phyloP scores from a whole-genome alignment of 306 rosid genomes.

The Echinosophora koreensis region DNA sequence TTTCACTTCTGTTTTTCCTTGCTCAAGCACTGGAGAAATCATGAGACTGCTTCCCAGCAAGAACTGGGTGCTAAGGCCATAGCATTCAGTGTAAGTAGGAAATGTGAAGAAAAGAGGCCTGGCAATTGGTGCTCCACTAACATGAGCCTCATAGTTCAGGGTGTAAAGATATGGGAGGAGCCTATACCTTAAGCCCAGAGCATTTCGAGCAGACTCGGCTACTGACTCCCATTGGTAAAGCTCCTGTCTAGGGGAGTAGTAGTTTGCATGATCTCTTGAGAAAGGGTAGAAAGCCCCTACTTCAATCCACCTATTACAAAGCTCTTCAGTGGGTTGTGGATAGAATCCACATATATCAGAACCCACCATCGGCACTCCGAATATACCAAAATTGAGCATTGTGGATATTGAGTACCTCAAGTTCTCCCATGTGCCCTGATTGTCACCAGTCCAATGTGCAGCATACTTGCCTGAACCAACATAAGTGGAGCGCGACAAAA shows the following conservation, averaged over 20 bases:
- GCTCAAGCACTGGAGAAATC: constrained; percentile 89
- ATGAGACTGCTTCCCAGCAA: constrained; percentile 81
- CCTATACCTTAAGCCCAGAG: constrained; percentile 86
- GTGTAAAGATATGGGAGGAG: constrained; percentile 93
- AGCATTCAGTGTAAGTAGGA: constrained; percentile 69
- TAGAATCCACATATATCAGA: constrained; percentile 96
- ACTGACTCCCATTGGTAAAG: constrained; percentile 97
- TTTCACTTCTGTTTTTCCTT: constrained; percentile 71
- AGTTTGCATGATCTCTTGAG: constrained; percentile 95
- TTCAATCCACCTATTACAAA: constrained; percentile 98
- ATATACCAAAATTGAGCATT: constrained; percentile 90
- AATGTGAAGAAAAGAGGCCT: constrained; percentile 96
- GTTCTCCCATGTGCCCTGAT: constrained; percentile 87
- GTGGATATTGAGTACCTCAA: constrained; percentile 88
- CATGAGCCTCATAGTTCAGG: constrained; percentile 88
- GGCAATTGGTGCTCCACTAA: constrained; percentile 89
- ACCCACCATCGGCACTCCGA: constrained; percentile 99
- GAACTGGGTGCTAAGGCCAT: constrained; percentile 87
- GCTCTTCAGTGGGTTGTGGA: constrained; percentile 93
- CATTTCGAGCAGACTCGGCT: constrained; percentile 87
- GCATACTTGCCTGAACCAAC: constrained; percentile 92
- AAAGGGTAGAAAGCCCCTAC: constrained; percentile 97
- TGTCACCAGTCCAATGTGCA: constrained; percentile 99
- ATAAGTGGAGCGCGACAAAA: constrained; percentile 83
- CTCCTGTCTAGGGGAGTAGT: constrained; percentile 93